Evolutionary conservation across 2,329 filamentous ascomycete genomes (phyloP), one percentile per base, ranked within the genome.

Genomic region (Neonectria neomacrospora): DNA sequence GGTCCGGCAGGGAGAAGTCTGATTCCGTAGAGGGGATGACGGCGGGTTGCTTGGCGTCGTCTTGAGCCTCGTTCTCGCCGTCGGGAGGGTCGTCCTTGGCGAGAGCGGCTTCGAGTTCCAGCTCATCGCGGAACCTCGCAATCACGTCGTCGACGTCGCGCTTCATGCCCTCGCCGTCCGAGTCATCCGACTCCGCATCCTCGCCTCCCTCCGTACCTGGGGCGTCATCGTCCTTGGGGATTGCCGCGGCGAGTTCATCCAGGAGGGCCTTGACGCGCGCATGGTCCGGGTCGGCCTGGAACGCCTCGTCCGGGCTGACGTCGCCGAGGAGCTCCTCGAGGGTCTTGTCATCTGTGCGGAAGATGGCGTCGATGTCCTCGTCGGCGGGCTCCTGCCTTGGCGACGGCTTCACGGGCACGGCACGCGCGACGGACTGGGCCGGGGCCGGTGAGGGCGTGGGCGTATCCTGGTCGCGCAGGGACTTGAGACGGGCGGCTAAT

Each of bases 301-400:
- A 67, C 3, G 57, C 64, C 22, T 79, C 76, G 11, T 80, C 77
- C 0, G 77, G 70, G 34, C 74, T 74, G 1, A 84, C 77, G 28
- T 81, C 79, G 2, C 77, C 79, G 2, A 88, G 77, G 10, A 88
- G 77, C 62, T 86, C 84, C 58, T 87, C 80, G 0, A 87, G 75
- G 1, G 81, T 83, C 50, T 81, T 76, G n/a, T 87, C 84, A 66
- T 86, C 84, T 2, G 82, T 83, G 37, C 79, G 75, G 28, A 83
- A 77, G 18, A 83, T 70, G 2, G 77, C 68, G 0, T 80, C 78
- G 4, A 75, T 72, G 41, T 81, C 80, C 0, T 80, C 77, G 44
- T 77, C 74, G 0, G 76, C 74, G 1, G 42, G 30, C 9, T 60
- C 4, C 9, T 61, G 34, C 12, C 32, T 41, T 2, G 54, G 12